Evolutionary conservation across 2,329 filamentous ascomycete species (phyloP).

Genomic region (Podosphaera fusca): DNA sequence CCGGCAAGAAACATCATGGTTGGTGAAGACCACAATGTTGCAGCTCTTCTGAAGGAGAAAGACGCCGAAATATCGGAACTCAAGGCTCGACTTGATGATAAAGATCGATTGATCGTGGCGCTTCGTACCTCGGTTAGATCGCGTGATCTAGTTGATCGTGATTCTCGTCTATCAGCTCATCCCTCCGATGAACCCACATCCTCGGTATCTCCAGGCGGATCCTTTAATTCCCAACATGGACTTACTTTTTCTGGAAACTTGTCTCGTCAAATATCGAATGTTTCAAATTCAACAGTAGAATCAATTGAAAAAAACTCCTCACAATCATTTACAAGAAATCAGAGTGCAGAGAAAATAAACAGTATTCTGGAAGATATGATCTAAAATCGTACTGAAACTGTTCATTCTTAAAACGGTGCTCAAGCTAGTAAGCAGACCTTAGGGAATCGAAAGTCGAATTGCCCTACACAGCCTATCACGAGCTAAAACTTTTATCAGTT

Average conservation of each 20-base stretch:
- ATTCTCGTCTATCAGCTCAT: conserved; percentile 5
- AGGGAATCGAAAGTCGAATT: no score
- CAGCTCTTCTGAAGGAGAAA: conserved; percentile 58
- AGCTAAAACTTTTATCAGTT: no score
- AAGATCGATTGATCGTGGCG: conserved; percentile 78
- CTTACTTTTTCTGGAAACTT: conserved; percentile 8
- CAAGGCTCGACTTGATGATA: conserved; percentile 75
- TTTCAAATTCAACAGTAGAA: conserved; percentile 4
- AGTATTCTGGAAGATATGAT: conserved; percentile 93
- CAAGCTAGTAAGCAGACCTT: no score
- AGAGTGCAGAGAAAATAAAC: conserved; percentile 79
- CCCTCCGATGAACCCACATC: conserved; percentile 2
- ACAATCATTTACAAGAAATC: conserved; percentile 17
- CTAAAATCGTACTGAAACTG: conserved; percentile 59
- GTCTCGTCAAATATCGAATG: conserved; percentile 6
- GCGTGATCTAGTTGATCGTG: conserved; percentile 52
- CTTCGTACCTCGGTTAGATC: conserved; percentile 68
- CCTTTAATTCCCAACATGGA: conserved; percentile 14
- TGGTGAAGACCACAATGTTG: conserved; percentile 58
- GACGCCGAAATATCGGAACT: conserved; percentile 83
- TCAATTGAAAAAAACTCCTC: conserved; percentile 2
- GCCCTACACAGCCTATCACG: no score
- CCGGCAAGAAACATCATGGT: conserved; percentile 39
- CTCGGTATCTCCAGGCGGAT: conserved; percentile 8
- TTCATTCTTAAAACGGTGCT: conserved; percentile 25